Evolutionary conservation across 108 stramenopile genomes (phyloP).

Genomic region (Nitzschia sp.): DNA sequence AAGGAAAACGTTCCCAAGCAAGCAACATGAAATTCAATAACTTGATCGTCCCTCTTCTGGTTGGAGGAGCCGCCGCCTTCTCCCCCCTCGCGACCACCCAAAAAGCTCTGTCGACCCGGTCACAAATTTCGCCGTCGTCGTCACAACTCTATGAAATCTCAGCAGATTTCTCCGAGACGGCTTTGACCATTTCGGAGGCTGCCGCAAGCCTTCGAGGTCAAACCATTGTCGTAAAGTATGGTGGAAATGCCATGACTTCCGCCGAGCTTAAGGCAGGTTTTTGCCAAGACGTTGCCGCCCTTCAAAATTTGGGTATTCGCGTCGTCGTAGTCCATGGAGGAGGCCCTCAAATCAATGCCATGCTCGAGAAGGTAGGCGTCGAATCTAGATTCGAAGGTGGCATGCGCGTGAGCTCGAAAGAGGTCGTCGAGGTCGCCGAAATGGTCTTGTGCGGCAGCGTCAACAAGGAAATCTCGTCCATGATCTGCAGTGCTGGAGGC

Average conservation of each 20-base stretch:
- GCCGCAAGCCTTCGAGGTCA: conserved; percentile 60
- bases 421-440: conserved; percentile 94
- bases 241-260: conserved; percentile 94
- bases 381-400: conserved; percentile 88
- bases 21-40: conserved; percentile 8
- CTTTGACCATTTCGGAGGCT: conserved; percentile 62
- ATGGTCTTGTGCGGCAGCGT: conserved; percentile 96
- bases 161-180: conserved; percentile 55
- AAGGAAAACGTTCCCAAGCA: background rate
- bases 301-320: conserved; percentile 85
- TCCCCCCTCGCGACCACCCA: background rate
- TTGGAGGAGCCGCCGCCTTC: background rate
- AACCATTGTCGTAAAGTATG: conserved; percentile 88
- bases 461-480: conserved; percentile 89
- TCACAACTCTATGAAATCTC: conserved; percentile 13
- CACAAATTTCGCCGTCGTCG: conserved; percentile 4
- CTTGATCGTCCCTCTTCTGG: background rate
- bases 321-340: conserved; percentile 95
- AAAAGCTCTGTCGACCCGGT: background rate
- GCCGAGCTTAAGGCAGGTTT: conserved; percentile 79
- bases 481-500: conserved; percentile 83
- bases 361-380: conserved; percentile 83
- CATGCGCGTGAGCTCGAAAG: conserved; percentile 82
- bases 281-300: conserved; percentile 77
- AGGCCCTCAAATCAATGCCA: conserved; percentile 90